phyloP scores from a whole-genome alignment of 495 filamentous ascomycete species.

The Thozetella sp. region DNA sequence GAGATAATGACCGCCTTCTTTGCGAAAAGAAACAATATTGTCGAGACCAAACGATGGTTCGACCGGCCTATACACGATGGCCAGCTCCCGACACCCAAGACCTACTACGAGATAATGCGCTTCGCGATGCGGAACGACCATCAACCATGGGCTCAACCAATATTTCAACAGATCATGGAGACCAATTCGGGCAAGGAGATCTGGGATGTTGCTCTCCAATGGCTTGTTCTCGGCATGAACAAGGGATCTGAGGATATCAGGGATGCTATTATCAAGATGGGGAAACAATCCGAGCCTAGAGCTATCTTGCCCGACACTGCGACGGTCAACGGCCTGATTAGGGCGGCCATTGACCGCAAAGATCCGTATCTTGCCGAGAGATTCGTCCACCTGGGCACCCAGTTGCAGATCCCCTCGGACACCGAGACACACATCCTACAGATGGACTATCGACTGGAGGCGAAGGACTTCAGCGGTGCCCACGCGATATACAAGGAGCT shows the following conservation, averaged over 20 bases:
- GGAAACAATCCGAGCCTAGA: constrained; percentile 37
- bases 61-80: constrained; percentile 50
- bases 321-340: constrained; percentile 76
- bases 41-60: constrained; percentile 66
- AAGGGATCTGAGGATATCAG: constrained; percentile 71
- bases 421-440: constrained; percentile 70
- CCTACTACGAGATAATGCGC: constrained; percentile 53
- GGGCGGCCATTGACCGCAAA: constrained; percentile 66
- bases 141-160: constrained; percentile 59
- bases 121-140: constrained; percentile 55
- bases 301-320: constrained; percentile 59
- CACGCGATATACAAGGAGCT: constrained; percentile 63
- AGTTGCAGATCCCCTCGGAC: constrained; percentile 65
- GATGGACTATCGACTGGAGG: constrained; percentile 72
- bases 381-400: constrained; percentile 64
- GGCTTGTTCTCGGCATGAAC: constrained; percentile 69
- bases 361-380: constrained; percentile 73
- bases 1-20: constrained; percentile 54
- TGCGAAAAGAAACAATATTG: constrained; percentile 46
- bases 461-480: constrained; percentile 68
- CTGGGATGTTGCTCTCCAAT: constrained; percentile 76
- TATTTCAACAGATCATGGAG: constrained; percentile 62
- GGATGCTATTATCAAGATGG: constrained; percentile 66
- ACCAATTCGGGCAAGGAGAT: constrained; percentile 44
- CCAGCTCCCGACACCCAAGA: constrained; percentile 36